These are phyloP conservation scores for Cutaneotrichosporon mucoides DNA, from an alignment of 1,284 basidiomycete species.

Conservation along the genomic window DNA sequence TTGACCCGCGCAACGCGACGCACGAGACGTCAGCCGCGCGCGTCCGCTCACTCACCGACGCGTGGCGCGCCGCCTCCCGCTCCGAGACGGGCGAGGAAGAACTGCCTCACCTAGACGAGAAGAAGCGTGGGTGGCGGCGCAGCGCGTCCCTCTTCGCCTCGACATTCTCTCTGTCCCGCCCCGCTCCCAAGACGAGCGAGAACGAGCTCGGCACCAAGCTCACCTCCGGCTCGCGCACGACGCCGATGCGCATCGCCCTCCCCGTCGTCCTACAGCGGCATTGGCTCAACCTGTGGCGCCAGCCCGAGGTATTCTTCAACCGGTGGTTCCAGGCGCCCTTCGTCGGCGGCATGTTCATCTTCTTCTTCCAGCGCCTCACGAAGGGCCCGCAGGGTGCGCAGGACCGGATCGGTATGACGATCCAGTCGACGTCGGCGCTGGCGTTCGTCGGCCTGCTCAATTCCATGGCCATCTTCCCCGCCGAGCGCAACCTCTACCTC, in stretches of 20 bases:
- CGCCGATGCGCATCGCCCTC: slow-evolving; percentile 44
- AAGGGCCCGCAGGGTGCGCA: slow-evolving; percentile 48
- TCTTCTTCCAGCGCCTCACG: slow-evolving; percentile 49
- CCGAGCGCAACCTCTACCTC: slow-evolving; percentile 49
- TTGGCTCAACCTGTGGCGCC: slow-evolving; percentile 47
- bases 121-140: background rate
- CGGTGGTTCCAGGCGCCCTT: slow-evolving; percentile 46
- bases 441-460: slow-evolving; percentile 49
- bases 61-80: slow-evolving; percentile 15
- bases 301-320: slow-evolving; percentile 48
- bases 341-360: slow-evolving; percentile 45
- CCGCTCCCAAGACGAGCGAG: background rate
- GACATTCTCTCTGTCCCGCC: background rate
- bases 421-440: slow-evolving; percentile 37
- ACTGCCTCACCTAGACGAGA: background rate
- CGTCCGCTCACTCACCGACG: slow-evolving; percentile 22
- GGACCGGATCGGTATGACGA: slow-evolving; percentile 49
- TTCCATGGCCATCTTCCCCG: slow-evolving; percentile 50
- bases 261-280: slow-evolving; percentile 48
- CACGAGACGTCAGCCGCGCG: slow-evolving; percentile 23
- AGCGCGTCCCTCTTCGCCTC: background rate
- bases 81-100: slow-evolving; percentile 16
- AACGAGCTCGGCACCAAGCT: background rate
- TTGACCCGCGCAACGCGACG: slow-evolving; percentile 36
- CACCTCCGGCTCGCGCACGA: slow-evolving; percentile 28